Conservation (phyloP, 2,329 filamentous ascomycete species). For the Fusarium mexicanum region DNA sequence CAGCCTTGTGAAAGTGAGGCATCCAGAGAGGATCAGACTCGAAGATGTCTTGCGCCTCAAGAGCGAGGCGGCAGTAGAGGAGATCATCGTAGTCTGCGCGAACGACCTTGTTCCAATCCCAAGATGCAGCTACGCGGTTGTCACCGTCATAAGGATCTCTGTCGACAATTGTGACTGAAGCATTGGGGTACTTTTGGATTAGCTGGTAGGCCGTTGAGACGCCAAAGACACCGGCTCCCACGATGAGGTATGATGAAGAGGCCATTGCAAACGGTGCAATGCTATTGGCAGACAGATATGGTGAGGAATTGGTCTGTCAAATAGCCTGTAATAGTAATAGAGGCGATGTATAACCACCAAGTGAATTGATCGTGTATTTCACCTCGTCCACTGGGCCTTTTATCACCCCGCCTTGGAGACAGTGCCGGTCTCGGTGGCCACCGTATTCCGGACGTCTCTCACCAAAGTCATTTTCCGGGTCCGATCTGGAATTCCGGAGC, state of each 20-base stretch:
- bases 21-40: constrained; percentile 65
- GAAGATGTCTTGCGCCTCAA: constrained; percentile 73
- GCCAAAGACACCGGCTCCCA: constrained; percentile 74
- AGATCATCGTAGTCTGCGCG: constrained; percentile 56
- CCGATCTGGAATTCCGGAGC: constrained; percentile 30
- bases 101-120: constrained; percentile 57
- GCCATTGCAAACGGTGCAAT: constrained; percentile 29
- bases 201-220: constrained; percentile 73
- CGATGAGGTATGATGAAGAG: constrained; percentile 61
- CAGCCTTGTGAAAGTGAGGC: constrained; percentile 67
- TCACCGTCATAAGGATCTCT: constrained; percentile 61
- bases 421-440: constrained; percentile 29
- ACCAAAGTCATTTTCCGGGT: constrained; percentile 27
- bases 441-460: constrained; percentile 22
- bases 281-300: constrained; percentile 16
- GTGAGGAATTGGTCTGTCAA: constrained; percentile 15
- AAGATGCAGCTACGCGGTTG: constrained; percentile 67
- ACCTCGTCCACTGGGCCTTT: constrained; percentile 21
- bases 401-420: constrained; percentile 31
- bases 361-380: constrained; percentile 7
- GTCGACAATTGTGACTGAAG: constrained; percentile 67
- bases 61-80: constrained; percentile 70
- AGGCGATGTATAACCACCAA: neutral
- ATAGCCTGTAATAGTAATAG: neutral
- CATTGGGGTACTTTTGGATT: constrained; percentile 59